Evolutionary conservation across 2,329 filamentous ascomycete genomes (phyloP).

Genomic region (Neofusicoccum umdonicola): DNA sequence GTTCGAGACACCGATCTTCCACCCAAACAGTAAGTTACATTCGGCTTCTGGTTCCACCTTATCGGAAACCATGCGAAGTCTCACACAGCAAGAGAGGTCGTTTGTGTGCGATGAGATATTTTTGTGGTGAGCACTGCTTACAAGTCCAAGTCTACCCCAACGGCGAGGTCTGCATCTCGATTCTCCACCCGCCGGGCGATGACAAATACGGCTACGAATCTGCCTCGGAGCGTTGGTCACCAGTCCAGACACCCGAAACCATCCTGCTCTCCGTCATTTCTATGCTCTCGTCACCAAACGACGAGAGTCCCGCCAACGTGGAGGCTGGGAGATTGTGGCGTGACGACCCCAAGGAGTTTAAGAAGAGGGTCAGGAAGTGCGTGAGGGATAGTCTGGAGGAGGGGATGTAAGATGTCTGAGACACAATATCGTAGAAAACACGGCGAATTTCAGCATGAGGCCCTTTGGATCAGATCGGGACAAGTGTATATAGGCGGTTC

Average conservation of each 20-base stretch:
- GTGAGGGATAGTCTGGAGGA: conserved; percentile 57
- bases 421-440: background rate
- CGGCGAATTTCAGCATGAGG: background rate
- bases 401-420: conserved; percentile 1
- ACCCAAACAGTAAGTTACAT: conserved; percentile 75
- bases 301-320: conserved; percentile 93
- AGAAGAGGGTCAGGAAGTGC: conserved; percentile 77
- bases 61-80: background rate
- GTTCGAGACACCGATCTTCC: conserved; percentile 91
- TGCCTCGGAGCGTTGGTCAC: conserved; percentile 91
- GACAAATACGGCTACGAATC: conserved; percentile 98
- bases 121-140: background rate
- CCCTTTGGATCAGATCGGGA: background rate
- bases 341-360: conserved; percentile 78
- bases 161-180: conserved; percentile 95
- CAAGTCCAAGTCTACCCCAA: conserved; percentile 74
- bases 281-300: conserved; percentile 96
- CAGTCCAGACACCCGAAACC: conserved; percentile 96
- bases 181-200: conserved; percentile 92
- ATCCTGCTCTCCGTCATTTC: conserved; percentile 97
- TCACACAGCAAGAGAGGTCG: background rate
- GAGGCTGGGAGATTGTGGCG: conserved; percentile 97
- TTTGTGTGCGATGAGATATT: no score
- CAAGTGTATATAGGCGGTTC: background rate
- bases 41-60: background rate